Evolutionary conservation across 108 stramenopile species (phyloP).

Genomic region (Aurantiochytrium sp.): DNA sequence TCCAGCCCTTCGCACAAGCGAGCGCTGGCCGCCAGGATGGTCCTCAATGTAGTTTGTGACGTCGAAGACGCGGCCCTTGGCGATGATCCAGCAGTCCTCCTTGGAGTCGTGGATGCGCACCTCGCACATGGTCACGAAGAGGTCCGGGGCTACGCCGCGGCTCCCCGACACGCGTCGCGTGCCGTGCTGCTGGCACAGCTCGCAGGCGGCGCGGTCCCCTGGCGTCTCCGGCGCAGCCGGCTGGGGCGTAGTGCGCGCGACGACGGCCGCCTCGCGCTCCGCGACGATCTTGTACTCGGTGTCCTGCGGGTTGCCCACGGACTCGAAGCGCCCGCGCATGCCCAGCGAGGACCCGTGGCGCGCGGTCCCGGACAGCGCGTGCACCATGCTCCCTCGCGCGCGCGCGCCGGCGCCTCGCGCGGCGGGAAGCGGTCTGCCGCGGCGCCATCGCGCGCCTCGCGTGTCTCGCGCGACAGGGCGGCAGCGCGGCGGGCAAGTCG

Average conservation of each 20-base stretch:
- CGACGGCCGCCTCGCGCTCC: neutral
- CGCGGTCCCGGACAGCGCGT: too few species aligned
- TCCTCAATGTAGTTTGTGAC: neutral
- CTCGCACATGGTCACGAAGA: constrained; percentile 10
- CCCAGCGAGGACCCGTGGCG: too few species aligned
- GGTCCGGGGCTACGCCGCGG: neutral
- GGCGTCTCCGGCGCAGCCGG: neutral
- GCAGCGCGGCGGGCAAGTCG: too few species aligned
- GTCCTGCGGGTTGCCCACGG: neutral
- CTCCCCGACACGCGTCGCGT: neutral
- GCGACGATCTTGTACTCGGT: neutral
- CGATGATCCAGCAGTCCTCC: neutral
- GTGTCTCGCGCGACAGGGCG: too few species aligned
- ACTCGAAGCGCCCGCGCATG: neutral
- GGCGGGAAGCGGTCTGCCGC: too few species aligned
- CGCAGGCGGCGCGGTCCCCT: neutral
- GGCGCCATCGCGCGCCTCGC: too few species aligned
- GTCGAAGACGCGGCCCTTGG: neutral
- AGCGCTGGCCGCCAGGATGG: neutral
- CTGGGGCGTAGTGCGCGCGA: neutral
- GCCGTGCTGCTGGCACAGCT: neutral
- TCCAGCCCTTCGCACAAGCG: neutral
- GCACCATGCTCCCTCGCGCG: too few species aligned
- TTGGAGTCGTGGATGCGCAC: neutral
- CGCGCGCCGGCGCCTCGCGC: too few species aligned